Conservation (phyloP, 2,329 filamentous ascomycete genomes). For the Penicillium sp. region DNA sequence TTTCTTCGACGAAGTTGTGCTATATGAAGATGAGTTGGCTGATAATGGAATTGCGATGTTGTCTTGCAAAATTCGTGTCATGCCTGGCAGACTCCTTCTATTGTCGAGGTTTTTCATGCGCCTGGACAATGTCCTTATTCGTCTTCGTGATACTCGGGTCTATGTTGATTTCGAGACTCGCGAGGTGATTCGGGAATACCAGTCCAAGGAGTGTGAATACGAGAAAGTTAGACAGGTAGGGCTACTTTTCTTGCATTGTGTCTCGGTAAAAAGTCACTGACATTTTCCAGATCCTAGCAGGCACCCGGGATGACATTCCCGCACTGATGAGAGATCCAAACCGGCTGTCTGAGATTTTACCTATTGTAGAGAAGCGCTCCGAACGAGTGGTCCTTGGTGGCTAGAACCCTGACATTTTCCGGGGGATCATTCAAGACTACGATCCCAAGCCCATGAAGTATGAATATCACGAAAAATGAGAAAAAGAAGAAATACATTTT, state of each 20-base stretch:
- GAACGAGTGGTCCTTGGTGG: conserved; percentile 55
- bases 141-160: conserved; percentile 85
- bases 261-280: conserved; percentile 1
- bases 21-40: conserved; percentile 97
- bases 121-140: conserved; percentile 83
- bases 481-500: not conserved
- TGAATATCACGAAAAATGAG: not conserved
- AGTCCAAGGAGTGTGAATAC: conserved; percentile 81
- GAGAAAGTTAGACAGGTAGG: conserved; percentile 72
- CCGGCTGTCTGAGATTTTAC: conserved; percentile 69
- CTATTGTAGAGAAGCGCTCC: conserved; percentile 68
- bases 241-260: not conserved
- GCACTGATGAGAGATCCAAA: conserved; percentile 80
- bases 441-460: not conserved
- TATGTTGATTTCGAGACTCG: conserved; percentile 85
- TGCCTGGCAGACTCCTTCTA: conserved; percentile 84
- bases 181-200: conserved; percentile 85
- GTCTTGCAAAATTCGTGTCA: conserved; percentile 89
- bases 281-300: conserved; percentile 51
- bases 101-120: conserved; percentile 89
- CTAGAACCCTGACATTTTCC: conserved; percentile 6
- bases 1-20: conserved; percentile 93
- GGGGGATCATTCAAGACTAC: not conserved
- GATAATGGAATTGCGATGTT: conserved; percentile 94
- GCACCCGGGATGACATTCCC: conserved; percentile 72